Percentiles rank a stretch among this genome's conserved stretches.
Conservation (phyloP, 2,329 filamentous ascomycete species). For the Trematosphaeria pertusa region DNA sequence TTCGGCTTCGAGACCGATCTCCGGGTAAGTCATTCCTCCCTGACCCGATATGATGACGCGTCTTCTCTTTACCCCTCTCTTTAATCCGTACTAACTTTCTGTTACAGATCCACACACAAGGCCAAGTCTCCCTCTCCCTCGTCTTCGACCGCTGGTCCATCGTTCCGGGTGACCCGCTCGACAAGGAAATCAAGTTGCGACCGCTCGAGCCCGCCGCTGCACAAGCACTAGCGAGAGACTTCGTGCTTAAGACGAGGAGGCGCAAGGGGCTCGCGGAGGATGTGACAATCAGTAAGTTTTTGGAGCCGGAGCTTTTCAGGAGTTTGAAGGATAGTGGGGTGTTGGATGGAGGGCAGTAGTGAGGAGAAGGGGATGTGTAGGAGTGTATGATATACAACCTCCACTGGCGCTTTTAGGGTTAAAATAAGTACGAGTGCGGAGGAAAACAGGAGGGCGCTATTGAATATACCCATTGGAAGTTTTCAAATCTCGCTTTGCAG, state of each 20-base stretch:
- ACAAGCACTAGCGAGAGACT: slow-evolving; percentile 91
- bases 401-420: no score
- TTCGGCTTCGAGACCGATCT: slow-evolving; percentile 99
- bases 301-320: slow-evolving; percentile 92
- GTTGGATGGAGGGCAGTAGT: slow-evolving; percentile 63
- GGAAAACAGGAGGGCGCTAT: no score
- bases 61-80: not conserved
- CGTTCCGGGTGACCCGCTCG: slow-evolving; percentile 92
- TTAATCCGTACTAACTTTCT: slow-evolving; percentile 12
- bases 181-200: slow-evolving; percentile 80
- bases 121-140: slow-evolving; percentile 85
- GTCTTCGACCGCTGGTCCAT: slow-evolving; percentile 97
- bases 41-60: slow-evolving; percentile 72
- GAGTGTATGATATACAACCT: not conserved
- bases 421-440: no score
- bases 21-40: slow-evolving; percentile 51
- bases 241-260: slow-evolving; percentile 92
- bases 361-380: not conserved
- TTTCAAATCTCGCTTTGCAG: no score
- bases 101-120: slow-evolving; percentile 82
- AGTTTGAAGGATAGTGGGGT: slow-evolving; percentile 88
- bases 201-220: slow-evolving; percentile 87
- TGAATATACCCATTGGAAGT: slow-evolving; percentile 1
- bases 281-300: slow-evolving; percentile 92
- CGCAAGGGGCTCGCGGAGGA: slow-evolving; percentile 96